A percentile compares a stretch with the other conserved stretches of the same genome.
Conservation (phyloP, 140 eudicot genomes). For the Bidens hawaiensis region DNA sequence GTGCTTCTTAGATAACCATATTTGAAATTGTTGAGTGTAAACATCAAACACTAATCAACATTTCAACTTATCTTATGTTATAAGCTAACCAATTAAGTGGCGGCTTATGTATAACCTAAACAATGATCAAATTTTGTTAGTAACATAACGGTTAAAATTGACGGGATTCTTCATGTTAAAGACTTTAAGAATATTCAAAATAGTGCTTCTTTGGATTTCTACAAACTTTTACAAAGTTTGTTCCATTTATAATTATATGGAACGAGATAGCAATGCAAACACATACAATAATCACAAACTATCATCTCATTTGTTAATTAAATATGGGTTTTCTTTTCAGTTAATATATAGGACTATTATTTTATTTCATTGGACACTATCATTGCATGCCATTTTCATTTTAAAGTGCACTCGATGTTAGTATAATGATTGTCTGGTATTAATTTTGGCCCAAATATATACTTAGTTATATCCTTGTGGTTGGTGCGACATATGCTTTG, state of each 20-base stretch:
- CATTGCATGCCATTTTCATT: constrained; percentile 13
- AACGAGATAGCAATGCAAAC: not conserved
- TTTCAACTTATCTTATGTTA: not conserved
- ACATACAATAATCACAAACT: not conserved
- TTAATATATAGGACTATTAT: not conserved
- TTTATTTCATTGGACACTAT: constrained; percentile 12
- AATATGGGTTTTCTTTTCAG: no score
- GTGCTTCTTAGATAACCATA: not conserved
- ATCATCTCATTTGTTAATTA: not conserved
- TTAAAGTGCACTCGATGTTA: not conserved
- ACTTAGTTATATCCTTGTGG: constrained; percentile 4
- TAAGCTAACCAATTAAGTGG: no score
- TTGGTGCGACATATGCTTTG: not conserved
- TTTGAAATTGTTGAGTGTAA: no score
- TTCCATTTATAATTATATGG: not conserved
- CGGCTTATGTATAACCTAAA: no score
- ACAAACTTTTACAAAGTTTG: not conserved
- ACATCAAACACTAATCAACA: not conserved
- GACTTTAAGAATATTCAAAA: not conserved
- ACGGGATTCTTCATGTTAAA: not conserved
- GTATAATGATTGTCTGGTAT: not conserved
- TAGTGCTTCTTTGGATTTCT: not conserved
- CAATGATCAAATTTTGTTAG: no score
- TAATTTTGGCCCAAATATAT: not conserved
- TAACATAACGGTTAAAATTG: no score